phyloP scores from a whole-genome alignment of 2,329 filamentous ascomycete genomes.

The Furcasterigmium furcatum region DNA sequence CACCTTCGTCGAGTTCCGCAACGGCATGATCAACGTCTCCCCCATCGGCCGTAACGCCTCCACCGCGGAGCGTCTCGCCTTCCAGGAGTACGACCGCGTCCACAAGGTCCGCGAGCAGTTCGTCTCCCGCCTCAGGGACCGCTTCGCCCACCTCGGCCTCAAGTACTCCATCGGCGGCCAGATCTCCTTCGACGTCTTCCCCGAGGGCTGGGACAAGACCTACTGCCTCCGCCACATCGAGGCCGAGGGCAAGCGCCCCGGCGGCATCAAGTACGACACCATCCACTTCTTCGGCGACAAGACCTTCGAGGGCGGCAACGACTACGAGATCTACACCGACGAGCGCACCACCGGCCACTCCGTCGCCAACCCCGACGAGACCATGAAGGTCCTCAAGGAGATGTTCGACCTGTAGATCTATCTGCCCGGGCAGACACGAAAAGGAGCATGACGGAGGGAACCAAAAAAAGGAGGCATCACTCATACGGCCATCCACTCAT shows the following conservation, averaged over 20 bases:
- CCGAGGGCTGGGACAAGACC: conserved; percentile 96
- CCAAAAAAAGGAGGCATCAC: no score
- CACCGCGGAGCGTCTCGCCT: conserved; percentile 75
- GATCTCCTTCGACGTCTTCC: conserved; percentile 98
- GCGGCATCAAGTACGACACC: conserved; percentile 74
- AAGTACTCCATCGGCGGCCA: conserved; percentile 96
- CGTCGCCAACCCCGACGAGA: conserved; percentile 80
- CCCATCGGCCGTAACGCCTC: conserved; percentile 86
- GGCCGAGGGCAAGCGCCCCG: conserved; percentile 67
- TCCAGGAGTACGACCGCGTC: conserved; percentile 75
- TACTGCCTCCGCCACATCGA: conserved; percentile 91
- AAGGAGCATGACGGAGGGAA: no score
- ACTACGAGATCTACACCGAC: conserved; percentile 90
- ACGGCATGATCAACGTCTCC: conserved; percentile 86
- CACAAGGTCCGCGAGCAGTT: conserved; percentile 75
- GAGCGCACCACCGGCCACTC: conserved; percentile 79
- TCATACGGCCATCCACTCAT: no score
- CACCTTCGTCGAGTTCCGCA: conserved; percentile 85
- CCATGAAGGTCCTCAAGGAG: conserved; percentile 74
- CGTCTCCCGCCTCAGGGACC: conserved; percentile 71
- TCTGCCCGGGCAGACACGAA: conserved; percentile 2
- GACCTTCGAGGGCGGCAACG: conserved; percentile 85
- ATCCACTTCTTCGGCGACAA: conserved; percentile 99
- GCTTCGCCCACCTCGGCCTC: conserved; percentile 79
- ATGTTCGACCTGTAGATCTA: conserved; percentile 62